These are phyloP conservation scores for Fraxinus albicans DNA, from an alignment of 305 asterid species.

Conservation along the genomic window DNA sequence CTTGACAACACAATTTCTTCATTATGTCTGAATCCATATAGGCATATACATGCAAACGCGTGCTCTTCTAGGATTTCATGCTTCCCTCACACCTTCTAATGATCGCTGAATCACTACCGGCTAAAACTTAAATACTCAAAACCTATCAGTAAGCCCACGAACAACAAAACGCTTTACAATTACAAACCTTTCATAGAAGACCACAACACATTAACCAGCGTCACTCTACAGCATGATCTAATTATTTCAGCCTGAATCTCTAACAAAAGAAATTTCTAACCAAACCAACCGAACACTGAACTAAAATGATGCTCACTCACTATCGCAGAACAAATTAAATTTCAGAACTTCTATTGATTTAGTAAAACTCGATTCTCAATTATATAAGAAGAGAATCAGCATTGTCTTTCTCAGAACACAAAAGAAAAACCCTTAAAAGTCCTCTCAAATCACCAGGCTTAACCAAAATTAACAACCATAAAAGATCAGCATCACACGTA, in stretches of 20 bases:
- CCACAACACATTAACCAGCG: background rate
- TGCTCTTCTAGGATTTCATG: background rate
- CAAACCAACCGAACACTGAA: background rate
- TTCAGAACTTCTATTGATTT: background rate
- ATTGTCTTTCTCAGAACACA: background rate
- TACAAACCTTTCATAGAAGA: background rate
- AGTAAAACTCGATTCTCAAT: background rate
- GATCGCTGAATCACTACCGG: background rate
- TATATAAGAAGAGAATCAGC: background rate
- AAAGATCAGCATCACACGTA: background rate
- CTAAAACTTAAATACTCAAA: background rate
- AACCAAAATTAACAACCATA: background rate
- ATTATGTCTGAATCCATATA: constrained; percentile 4
- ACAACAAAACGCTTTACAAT: background rate
- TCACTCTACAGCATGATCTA: background rate
- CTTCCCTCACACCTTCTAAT: background rate
- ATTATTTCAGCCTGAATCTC: background rate
- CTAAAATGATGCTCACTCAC: background rate
- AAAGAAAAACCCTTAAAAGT: background rate
- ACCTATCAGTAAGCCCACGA: background rate
- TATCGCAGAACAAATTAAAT: background rate
- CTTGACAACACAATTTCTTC: background rate
- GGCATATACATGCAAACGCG: background rate
- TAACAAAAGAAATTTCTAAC: background rate
- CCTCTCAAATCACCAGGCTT: background rate